Conservation (phyloP, 805 yeast species). For the Hanseniaspora hatyaiensis region DNA sequence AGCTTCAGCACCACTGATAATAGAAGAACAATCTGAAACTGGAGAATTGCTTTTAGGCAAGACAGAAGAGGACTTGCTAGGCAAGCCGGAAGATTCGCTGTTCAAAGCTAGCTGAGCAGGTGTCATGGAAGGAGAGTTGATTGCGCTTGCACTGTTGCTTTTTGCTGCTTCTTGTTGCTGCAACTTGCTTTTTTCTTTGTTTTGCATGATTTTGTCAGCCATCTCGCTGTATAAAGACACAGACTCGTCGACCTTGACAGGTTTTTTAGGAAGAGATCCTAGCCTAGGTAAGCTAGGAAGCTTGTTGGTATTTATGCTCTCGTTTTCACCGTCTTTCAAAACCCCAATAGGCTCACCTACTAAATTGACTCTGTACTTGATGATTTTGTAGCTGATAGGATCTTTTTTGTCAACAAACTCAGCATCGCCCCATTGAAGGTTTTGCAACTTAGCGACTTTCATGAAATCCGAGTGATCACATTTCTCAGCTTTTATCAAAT, state of each 20-base stretch:
- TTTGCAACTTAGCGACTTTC: constrained; percentile 8
- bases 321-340: constrained; percentile 6
- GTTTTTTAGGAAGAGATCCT: neutral
- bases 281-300: constrained; percentile 11
- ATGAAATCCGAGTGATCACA: constrained; percentile 10
- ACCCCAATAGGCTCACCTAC: constrained; percentile 12
- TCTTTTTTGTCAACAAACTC: constrained; percentile 4
- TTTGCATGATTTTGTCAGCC: constrained; percentile 2
- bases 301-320: neutral
- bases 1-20: too few species aligned
- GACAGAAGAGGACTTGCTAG: neutral
- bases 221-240: constrained; percentile 5
- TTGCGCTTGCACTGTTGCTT: neutral
- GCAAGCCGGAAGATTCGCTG: neutral
- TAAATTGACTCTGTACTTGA: constrained; percentile 7
- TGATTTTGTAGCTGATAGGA: neutral
- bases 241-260: neutral
- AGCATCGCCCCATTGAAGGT: constrained; percentile 13
- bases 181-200: constrained; percentile 9
- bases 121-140: neutral
- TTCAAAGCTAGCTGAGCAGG: neutral
- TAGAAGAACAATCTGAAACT: too few species aligned
- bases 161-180: neutral
- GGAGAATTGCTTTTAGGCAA: too few species aligned
- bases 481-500: constrained; percentile 4